These are phyloP conservation scores for Pythium volutum DNA, from an alignment of 352 stramenopile species.

Conservation along the genomic window DNA sequence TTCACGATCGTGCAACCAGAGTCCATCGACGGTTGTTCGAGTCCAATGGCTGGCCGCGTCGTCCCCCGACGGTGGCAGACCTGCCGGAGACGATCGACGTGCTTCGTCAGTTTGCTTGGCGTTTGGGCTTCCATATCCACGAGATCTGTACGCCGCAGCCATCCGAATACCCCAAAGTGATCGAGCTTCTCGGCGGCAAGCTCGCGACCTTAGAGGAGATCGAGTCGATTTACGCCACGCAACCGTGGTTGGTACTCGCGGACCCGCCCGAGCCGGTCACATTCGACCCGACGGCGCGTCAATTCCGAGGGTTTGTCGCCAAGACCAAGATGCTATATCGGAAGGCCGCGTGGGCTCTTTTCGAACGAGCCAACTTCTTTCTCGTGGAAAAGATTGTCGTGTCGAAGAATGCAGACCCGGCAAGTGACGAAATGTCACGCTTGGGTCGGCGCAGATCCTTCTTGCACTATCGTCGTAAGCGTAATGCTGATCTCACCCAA, in stretches of 20 bases:
- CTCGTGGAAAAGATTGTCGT: neutral
- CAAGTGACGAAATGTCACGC: neutral
- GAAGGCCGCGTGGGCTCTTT: neutral
- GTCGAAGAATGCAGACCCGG: neutral
- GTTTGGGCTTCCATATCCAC: neutral
- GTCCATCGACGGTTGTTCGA: no score
- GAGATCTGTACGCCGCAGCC: neutral
- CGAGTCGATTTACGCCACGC: neutral
- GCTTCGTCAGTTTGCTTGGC: neutral
- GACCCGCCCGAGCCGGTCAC: neutral
- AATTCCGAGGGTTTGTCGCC: neutral
- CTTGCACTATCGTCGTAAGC: neutral
- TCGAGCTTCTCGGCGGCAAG: neutral
- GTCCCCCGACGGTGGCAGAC: neutral
- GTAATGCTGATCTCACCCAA: slow-evolving; percentile 4
- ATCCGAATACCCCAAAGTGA: neutral
- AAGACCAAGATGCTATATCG: neutral
- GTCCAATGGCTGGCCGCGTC: neutral
- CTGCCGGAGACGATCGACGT: neutral
- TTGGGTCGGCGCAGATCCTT: neutral
- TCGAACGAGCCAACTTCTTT: neutral
- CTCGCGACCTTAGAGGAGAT: slow-evolving; percentile 1
- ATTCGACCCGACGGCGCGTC: neutral
- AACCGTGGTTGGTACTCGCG: neutral
- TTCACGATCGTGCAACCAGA: no score